Conservation (phyloP, 352 stramenopile species). For the Sclerospora graminicola region DNA sequence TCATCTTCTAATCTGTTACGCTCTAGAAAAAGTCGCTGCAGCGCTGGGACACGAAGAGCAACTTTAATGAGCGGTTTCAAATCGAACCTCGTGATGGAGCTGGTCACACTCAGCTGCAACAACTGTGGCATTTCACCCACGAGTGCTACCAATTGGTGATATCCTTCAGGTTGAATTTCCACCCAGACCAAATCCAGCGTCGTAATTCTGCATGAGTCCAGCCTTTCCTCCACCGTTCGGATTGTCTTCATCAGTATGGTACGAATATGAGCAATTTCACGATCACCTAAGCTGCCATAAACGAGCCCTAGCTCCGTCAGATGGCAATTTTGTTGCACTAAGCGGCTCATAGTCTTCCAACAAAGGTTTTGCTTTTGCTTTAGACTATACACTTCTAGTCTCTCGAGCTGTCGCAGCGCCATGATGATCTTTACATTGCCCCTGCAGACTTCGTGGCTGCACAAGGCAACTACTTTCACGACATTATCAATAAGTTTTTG, state of each 20-base stretch:
- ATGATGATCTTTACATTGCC: conserved; percentile 36
- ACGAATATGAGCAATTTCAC: conserved; percentile 34
- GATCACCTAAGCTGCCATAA: no score
- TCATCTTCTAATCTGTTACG: no score
- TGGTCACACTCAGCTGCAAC: conserved; percentile 50
- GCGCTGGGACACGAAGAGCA: no score
- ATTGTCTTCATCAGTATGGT: conserved; percentile 12
- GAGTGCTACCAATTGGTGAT: conserved; percentile 34
- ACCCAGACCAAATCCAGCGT: conserved; percentile 68
- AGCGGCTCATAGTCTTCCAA: conserved; percentile 22
- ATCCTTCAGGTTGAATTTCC: conserved; percentile 36
- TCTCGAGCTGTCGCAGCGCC: conserved; percentile 24
- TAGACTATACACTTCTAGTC: conserved; percentile 64
- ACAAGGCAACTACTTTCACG: conserved; percentile 42
- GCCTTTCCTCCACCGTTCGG: no score
- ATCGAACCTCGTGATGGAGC: conserved; percentile 50
- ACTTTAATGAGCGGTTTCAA: conserved; percentile 37
- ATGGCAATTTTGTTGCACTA: conserved; percentile 24
- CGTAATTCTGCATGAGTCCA: no score
- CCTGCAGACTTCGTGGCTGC: conserved; percentile 43
- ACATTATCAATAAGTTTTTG: conserved; percentile 42
- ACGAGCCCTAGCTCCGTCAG: conserved; percentile 55
- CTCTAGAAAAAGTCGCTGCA: no score
- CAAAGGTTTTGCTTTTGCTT: conserved; percentile 51
- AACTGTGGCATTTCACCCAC: no score